Base-by-base conservation (phyloP, 371 early-diverging fungal species). In the Mortierella sp. region DNA sequence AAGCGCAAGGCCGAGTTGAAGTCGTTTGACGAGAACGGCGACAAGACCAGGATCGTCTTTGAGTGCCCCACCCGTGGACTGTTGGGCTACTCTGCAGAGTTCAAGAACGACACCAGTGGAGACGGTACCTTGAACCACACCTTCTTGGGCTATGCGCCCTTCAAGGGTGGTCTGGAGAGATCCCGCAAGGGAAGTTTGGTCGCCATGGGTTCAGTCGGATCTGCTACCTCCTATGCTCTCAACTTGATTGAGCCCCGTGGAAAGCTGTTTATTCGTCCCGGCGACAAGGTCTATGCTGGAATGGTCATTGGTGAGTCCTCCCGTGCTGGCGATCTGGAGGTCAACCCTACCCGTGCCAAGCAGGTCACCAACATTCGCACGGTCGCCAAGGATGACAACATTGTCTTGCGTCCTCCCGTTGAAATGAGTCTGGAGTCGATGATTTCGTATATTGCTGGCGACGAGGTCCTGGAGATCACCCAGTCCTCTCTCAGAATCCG, bases 301-400 rank as follows among this genome's bases (percentile, higher is more conserved):
- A 94, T 95, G 94, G 90, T 95, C 74, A 91, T 95, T 58, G 95
- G 95, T 40, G 95, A 95, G 84, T 91, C 92, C 70, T 91, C 87
- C 77, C 89, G 92, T 70, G 79, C 86, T 48, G 82, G 79, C 26
- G 95, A 95, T 74, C 74, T 95, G 64, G 93, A 94, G 64, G 94
- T 94, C 65, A 95, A 95, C 87, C 95, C 95, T 0, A 90, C 89
- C n/a, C 92, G 94, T 77, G 89, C 92, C 40, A 95, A 94, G 88
- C 90, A 90, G 74, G 86, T 93, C 39, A 93, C 92, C 45, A 94
- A 94, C 85, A 89, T 94, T 72, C 90, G 95, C 4, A 90, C 91
- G 9, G 92, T 90, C 4, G 88, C 89, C 66, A 95, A 95, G 85
- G 95, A 95, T 61, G 95, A 95, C 0, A 80, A 88, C 64, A 89